Base-by-base conservation (phyloP, 2,329 filamentous ascomycete species). In the Leptographium wingfieldii region DNA sequence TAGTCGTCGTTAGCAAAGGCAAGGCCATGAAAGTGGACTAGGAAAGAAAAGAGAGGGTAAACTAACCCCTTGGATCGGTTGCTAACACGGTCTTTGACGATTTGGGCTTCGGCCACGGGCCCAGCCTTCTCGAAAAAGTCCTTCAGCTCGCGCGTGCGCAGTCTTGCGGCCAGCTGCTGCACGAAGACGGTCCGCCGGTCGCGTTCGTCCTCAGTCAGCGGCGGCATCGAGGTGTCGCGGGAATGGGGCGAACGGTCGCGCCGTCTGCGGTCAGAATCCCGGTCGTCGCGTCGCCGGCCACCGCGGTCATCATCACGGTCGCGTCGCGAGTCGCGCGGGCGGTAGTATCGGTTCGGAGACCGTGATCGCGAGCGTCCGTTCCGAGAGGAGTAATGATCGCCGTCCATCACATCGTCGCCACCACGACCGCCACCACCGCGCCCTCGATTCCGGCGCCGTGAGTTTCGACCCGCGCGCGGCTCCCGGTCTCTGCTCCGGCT, bases 131-230 rank as follows among this genome's bases (percentile, higher is more conserved):
- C 90, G 70, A 99, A 99, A 73, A 99, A 99, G 63, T 86, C 83
- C 73, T 95, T 92, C 64, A 99, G 80, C 73, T 97, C 91, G 69
- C 90, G 91, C 60, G 90, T 96, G 67, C 92, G 86, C 65, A 97
- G 81, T 69, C 94, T 89, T 66, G 92, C 92, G 66, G 94, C 94
- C 70, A 99, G 87, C 75, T 99, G 94, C 78, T 99, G 94, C 59
- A 99, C 94, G 71, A 99, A 99, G 62, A 99, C 90, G 61, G 95
- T 99, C 68, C 94, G 88, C 68, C 90, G 87, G 76, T 99, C 94
- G 70, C 92, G 88, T 75, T 99, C 94, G 74, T 97, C 94, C 73
- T 96, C 92, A 68, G 88, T 96, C 62, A 88, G 83, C 9, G 67
- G 66, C 1, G 69, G 85, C 33, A 90, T 87, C 58, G 87, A 85